Base-by-base conservation (phyloP, 257 asterid genomes). In the Mentha longifolia region DNA sequence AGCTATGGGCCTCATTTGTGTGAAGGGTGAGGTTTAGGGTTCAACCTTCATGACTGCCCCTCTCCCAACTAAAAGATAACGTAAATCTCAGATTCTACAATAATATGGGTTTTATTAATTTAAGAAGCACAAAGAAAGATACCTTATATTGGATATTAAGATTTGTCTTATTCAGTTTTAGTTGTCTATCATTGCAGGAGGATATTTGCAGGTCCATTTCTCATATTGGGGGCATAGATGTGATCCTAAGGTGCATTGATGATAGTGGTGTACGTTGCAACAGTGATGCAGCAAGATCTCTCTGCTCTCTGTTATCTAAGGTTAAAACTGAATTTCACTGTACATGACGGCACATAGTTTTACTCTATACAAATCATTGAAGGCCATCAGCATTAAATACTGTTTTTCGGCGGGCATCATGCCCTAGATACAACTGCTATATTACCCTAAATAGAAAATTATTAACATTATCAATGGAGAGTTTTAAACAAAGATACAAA, bases 121-220 rank as follows among this genome's bases (percentile, higher is more conserved):
- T 70, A 19, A 31, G 61, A 41, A 70, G 71, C 54, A 52, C 67
- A 37, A 46, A 15, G 65, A 43, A 39, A 61, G 37, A 62, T 71
- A 17, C 31, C 31, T 28, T 28, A 28, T 1, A 33, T 68, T 54
- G 67, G 61, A 52, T 37, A 74, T 77, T 68, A 12, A 50, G 50
- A 13, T 66, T 50, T 62, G 4, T 37, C 20, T 41, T 61, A 35
- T 73, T 54, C 43, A 30, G 43, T 13, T 17, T 68, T 31, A 41
- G 55, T 39, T 70, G 46, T 61, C 60, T 79, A 16, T 70, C 20
- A 37, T 58, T 73, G 80, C 89, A 94, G 97, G 99, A 94, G 22
- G 99, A 94, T 68, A 89, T 94, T 79, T 94, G 99, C 89, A 86
- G 87, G 83, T 82, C 95, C 41, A 80, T 89, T 65, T 92, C 97